These are phyloP conservation scores for Pyricularia grisea DNA, from an alignment of 2,329 filamentous ascomycete genomes.

Conservation along the genomic window DNA sequence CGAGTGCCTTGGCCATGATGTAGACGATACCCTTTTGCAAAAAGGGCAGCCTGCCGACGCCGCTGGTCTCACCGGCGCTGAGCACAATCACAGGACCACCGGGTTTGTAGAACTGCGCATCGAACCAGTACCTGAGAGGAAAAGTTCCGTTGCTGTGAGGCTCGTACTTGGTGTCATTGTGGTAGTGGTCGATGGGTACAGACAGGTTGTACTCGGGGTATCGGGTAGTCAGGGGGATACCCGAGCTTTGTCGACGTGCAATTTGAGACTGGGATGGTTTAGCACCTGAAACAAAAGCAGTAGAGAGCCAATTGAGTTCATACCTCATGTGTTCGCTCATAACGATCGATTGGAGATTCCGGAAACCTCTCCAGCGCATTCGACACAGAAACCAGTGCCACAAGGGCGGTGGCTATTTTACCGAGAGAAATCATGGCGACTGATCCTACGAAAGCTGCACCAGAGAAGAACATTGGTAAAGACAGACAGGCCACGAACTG, in stretches of 20 bases:
- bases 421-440: neutral
- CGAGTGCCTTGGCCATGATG: slow-evolving; percentile 59
- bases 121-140: slow-evolving; percentile 73
- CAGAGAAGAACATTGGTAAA: too few relatives aligned
- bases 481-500: neutral
- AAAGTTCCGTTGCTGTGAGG: slow-evolving; percentile 64
- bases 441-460: neutral
- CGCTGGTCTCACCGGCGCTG: slow-evolving; percentile 60
- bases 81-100: slow-evolving; percentile 78
- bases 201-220: slow-evolving; percentile 31
- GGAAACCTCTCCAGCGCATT: slow-evolving; percentile 1
- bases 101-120: slow-evolving; percentile 61
- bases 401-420: neutral
- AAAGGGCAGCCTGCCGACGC: slow-evolving; percentile 53
- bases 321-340: neutral
- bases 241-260: neutral
- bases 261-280: neutral
- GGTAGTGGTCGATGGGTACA: slow-evolving; percentile 69
- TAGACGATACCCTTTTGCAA: slow-evolving; percentile 71
- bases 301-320: neutral
- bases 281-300: neutral
- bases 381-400: neutral
- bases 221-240: neutral
- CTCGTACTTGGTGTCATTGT: slow-evolving; percentile 68
- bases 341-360: neutral